phyloP scores from a whole-genome alignment of 257 asterid species.

The Rauvolfia tetraphylla region DNA sequence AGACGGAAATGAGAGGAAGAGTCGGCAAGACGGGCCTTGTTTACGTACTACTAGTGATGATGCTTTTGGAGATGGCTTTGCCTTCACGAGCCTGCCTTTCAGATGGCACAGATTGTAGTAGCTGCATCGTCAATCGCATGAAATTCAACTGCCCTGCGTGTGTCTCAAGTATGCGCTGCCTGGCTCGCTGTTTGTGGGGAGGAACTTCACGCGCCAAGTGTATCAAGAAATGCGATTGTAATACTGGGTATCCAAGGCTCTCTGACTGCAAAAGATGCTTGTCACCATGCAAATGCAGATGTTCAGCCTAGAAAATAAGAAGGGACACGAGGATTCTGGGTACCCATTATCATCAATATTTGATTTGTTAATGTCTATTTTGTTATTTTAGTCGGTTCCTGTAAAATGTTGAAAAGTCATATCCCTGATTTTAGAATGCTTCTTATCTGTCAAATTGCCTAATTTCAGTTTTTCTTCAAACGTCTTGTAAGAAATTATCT shows the following conservation, averaged over 20 bases:
- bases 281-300: conserved; percentile 61
- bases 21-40: conserved; percentile 6
- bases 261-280: conserved; percentile 70
- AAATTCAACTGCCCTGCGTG: conserved; percentile 66
- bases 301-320: conserved; percentile 23
- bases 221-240: conserved; percentile 65
- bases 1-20: conserved; percentile 16
- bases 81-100: conserved; percentile 46
- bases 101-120: conserved; percentile 50
- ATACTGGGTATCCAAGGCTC: conserved; percentile 48
- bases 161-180: conserved; percentile 61
- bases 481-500: background rate
- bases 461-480: background rate
- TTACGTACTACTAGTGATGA: conserved; percentile 17
- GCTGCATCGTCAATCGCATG: conserved; percentile 51
- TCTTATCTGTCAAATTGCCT: background rate
- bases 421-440: background rate
- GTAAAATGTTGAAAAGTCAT: background rate
- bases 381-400: background rate
- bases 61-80: conserved; percentile 21
- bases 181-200: conserved; percentile 67
- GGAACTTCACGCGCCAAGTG: conserved; percentile 50
- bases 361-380: background rate
- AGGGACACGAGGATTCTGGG: background rate
- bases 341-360: background rate